Evolutionary conservation across 108 stramenopile species (phyloP), one percentile per base, ranked within the genome.

Genomic region (Nannochloropsis gaditana): DNA sequence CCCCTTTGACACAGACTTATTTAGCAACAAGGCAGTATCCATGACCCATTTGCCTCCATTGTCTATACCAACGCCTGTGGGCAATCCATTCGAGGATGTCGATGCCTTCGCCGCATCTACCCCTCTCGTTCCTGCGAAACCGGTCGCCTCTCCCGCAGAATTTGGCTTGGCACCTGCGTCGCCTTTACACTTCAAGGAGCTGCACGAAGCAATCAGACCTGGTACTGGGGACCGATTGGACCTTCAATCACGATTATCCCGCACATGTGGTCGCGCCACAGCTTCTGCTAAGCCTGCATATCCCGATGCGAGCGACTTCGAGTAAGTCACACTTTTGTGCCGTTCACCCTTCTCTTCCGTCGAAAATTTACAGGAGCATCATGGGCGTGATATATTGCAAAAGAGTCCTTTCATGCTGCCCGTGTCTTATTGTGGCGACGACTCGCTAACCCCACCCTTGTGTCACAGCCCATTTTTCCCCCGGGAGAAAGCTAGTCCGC

Each of bases 51-150:
- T 8, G 15, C 2, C 5, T 73, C n/a, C 59, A n/a, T 73, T n/a
- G n/a, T 3, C 59, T 8, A 15, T n/a, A n/a, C 59, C 59, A 15
- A 73, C 59, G 19, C 59, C 59, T 3, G 59, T 6, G 19, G 59
- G 59, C 15, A 73, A 73, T 3, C 59, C 59, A 15, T 73, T 73
- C 59, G 59, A 73, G 59, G 59, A 73, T n/a, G 19, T n/a, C 59
- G 59, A 73, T n/a, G 59, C n/a, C 59, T 73, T 73, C n/a, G 59
- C 59, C 59, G 59, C 59, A 15, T 73, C 59, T 15, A n/a, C 59
- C 59, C 59, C 59, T 73, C 59, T n/a, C 59, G 31, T 31, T 31
- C 31, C 31, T 31, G 31, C 31, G 31, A 31, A 31, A 31, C 31
- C 31, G 31, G 31, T 31, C 31, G 31, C 31, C 31, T 31, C 31